phyloP scores from a whole-genome alignment of 1,139 yeast species.

The Magnusiomyces suaveolens region DNA sequence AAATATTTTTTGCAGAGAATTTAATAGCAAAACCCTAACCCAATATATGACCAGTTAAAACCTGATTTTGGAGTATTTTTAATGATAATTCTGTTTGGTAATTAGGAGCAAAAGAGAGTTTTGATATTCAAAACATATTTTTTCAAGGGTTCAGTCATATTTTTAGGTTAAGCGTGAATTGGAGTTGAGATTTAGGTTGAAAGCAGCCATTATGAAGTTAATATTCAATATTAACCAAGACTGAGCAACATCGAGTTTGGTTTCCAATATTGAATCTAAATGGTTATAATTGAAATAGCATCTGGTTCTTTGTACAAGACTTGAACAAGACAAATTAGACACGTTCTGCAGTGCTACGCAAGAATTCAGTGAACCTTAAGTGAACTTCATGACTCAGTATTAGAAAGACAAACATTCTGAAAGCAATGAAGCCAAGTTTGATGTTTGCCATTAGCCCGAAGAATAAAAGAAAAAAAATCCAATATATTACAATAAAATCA shows the following conservation, averaged over 20 bases:
- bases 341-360: slow-evolving; percentile 83
- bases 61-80: too few species aligned
- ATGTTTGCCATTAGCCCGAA: slow-evolving; percentile 92
- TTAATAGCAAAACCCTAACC: too few species aligned
- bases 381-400: slow-evolving; percentile 85
- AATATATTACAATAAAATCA: slow-evolving; percentile 91
- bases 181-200: too few species aligned
- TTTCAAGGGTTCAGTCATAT: too few species aligned
- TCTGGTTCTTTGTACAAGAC: neutral
- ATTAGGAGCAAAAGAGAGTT: too few species aligned
- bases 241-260: neutral
- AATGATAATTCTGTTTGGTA: too few species aligned
- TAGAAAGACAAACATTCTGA: slow-evolving; percentile 94
- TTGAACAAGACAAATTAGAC: slow-evolving; percentile 15
- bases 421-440: slow-evolving; percentile 82
- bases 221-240: slow-evolving; percentile 2
- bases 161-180: too few species aligned
- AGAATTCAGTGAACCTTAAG: slow-evolving; percentile 73
- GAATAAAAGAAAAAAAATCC: slow-evolving; percentile 95
- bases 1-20: too few species aligned
- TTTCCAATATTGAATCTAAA: slow-evolving; percentile 9
- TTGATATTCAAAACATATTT: too few species aligned
- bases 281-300: slow-evolving; percentile 10
- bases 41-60: too few species aligned
- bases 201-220: too few species aligned